These are phyloP conservation scores for Lenzites betulinus DNA, from an alignment of 768 basidiomycete species.

Conservation along the genomic window DNA sequence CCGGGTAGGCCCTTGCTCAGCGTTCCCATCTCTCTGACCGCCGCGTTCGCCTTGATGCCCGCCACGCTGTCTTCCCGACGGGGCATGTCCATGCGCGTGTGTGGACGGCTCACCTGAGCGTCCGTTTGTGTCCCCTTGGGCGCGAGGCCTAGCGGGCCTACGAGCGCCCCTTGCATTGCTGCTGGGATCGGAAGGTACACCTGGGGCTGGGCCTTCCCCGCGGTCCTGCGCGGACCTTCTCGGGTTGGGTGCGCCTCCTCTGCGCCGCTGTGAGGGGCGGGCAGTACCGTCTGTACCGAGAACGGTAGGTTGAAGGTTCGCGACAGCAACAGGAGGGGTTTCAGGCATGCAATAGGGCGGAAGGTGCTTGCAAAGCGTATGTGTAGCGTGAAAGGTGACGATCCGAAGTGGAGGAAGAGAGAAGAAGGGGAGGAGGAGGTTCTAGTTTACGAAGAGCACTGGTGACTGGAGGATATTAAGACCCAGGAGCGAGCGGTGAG, in stretches of 20 bases:
- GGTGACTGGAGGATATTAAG: neutral
- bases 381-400: neutral
- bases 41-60: neutral
- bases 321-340: neutral
- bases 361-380: neutral
- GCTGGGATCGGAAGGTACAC: neutral
- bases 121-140: neutral
- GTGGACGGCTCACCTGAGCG: conserved; percentile 12
- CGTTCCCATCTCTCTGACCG: neutral
- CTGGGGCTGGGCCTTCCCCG: neutral
- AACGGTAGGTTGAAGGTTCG: neutral
- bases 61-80: neutral
- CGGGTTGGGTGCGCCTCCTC: neutral
- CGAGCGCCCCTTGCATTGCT: conserved; percentile 13
- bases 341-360: conserved; percentile 4
- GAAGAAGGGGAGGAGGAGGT: too few relatives aligned
- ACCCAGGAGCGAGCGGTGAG: neutral
- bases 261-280: neutral
- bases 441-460: neutral
- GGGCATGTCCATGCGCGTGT: neutral
- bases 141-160: conserved; percentile 21
- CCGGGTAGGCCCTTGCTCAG: neutral
- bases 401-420: neutral
- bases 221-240: neutral
- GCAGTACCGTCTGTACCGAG: neutral